These are phyloP conservation scores for Lichtheimia hyalospora DNA, from an alignment of 371 early-diverging fungal genomes.

Conservation along the genomic window DNA sequence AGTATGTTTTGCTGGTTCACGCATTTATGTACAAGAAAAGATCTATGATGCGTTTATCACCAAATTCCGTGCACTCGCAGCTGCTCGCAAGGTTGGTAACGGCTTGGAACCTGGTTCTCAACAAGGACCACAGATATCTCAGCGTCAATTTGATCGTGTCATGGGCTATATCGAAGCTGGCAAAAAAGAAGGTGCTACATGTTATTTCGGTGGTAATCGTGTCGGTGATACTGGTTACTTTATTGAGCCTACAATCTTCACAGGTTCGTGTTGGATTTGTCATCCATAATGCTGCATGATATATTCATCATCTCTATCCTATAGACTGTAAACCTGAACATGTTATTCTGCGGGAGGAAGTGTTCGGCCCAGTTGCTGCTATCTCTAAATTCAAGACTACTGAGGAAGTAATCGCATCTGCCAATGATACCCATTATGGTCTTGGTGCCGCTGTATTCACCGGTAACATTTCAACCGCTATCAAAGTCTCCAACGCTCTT, in stretches of 20 bases:
- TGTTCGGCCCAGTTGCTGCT: constrained; percentile 82
- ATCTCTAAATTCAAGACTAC: constrained; percentile 65
- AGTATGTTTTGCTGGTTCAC: constrained; percentile 81
- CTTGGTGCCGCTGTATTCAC: constrained; percentile 86
- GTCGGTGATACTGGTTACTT: constrained; percentile 50
- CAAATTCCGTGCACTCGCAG: constrained; percentile 60
- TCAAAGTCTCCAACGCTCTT: constrained; percentile 57
- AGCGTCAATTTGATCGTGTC: constrained; percentile 72
- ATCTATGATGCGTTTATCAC: constrained; percentile 75
- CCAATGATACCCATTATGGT: constrained; percentile 75
- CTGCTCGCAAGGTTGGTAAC: constrained; percentile 59
- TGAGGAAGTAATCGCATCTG: constrained; percentile 70
- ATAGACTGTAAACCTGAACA: constrained; percentile 44
- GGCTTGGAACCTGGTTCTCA: constrained; percentile 52
- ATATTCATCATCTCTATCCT: neutral
- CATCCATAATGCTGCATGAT: neutral
- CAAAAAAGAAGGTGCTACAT: constrained; percentile 52
- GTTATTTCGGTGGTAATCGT: constrained; percentile 44
- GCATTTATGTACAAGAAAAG: constrained; percentile 79
- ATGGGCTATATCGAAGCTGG: constrained; percentile 52
- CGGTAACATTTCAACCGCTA: constrained; percentile 63
- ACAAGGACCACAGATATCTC: constrained; percentile 79
- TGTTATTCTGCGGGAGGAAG: constrained; percentile 73
- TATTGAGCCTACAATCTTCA: constrained; percentile 53
- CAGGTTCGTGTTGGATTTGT: constrained; percentile 3